These are phyloP conservation scores for Fusarium annulatum DNA, from an alignment of 2,329 filamentous ascomycete species.

Conservation along the genomic window DNA sequence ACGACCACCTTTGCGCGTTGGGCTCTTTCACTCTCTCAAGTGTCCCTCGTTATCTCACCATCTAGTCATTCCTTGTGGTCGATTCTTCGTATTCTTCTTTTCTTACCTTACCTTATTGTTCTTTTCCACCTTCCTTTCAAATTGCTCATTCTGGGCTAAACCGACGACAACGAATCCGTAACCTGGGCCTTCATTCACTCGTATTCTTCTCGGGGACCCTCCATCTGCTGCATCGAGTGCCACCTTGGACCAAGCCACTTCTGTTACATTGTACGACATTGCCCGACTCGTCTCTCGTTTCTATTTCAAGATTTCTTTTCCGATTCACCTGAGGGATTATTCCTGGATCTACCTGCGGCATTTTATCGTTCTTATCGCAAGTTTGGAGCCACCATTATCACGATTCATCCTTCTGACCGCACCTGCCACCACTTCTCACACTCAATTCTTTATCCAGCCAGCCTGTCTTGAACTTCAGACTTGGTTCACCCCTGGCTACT, in stretches of 20 bases:
- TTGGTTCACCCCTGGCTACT: not conserved
- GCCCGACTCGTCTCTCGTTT: slow-evolving; percentile 20
- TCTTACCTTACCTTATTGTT: slow-evolving; percentile 3
- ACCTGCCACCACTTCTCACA: not conserved
- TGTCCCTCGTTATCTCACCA: slow-evolving; percentile 18
- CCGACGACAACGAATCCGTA: slow-evolving; percentile 14
- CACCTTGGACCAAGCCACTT: slow-evolving; percentile 34
- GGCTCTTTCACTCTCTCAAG: slow-evolving; percentile 40
- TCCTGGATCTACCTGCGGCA: slow-evolving; percentile 11
- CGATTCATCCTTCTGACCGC: not conserved
- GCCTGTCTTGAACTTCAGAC: not conserved
- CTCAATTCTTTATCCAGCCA: not conserved
- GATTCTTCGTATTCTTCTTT: slow-evolving; percentile 19
- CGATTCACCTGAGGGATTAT: not conserved
- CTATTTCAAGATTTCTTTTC: slow-evolving; percentile 25
- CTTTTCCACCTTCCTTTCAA: slow-evolving; percentile 6
- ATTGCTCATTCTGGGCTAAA: not conserved
- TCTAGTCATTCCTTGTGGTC: slow-evolving; percentile 29
- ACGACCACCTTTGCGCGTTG: slow-evolving; percentile 17
- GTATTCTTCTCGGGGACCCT: slow-evolving; percentile 36
- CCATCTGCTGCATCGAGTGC: slow-evolving; percentile 38
- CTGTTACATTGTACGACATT: slow-evolving; percentile 26
- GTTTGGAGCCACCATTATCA: not conserved
- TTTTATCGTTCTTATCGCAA: slow-evolving; percentile 15
- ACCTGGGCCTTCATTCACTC: slow-evolving; percentile 19